Conservation (phyloP, 345 rosid genomes). For the rapeseed (Brassica napus) region DNA sequence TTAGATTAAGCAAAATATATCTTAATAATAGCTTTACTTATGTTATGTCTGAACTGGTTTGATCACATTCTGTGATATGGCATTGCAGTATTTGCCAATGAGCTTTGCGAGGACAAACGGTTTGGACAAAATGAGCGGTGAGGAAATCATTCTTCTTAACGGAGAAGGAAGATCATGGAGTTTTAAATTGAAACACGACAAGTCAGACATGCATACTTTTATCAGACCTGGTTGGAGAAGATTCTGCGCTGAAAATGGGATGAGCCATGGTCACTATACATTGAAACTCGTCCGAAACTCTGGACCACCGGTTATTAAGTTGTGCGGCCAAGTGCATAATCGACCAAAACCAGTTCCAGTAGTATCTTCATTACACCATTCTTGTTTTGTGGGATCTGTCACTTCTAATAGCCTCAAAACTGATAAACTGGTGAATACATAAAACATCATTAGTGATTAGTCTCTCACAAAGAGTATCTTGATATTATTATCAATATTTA, state of each 20-base stretch:
- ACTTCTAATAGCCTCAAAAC: not conserved
- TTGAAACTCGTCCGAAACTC: constrained; percentile 8
- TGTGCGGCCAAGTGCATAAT: constrained; percentile 3
- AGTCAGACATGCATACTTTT: not conserved
- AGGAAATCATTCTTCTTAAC: constrained; percentile 12
- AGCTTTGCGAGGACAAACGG: constrained; percentile 23
- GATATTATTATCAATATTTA: no score
- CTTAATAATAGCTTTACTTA: not conserved
- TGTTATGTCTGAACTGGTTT: not conserved
- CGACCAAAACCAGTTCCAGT: not conserved
- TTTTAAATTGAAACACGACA: not conserved
- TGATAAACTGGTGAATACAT: constrained; percentile 6
- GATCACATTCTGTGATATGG: not conserved
- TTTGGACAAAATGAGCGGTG: constrained; percentile 14
- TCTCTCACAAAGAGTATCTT: no score
- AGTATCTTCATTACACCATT: not conserved
- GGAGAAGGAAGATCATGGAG: constrained; percentile 20
- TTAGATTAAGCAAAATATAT: not conserved
- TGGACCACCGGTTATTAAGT: constrained; percentile 2
- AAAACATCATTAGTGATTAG: no score
- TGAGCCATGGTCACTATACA: not conserved
- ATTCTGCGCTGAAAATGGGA: constrained; percentile 25
- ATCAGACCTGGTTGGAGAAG: constrained; percentile 25
- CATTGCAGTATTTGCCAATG: constrained; percentile 19
- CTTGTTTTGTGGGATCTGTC: not conserved